Base-by-base conservation (phyloP, 768 basidiomycete genomes). In the Pholiota molesta region DNA sequence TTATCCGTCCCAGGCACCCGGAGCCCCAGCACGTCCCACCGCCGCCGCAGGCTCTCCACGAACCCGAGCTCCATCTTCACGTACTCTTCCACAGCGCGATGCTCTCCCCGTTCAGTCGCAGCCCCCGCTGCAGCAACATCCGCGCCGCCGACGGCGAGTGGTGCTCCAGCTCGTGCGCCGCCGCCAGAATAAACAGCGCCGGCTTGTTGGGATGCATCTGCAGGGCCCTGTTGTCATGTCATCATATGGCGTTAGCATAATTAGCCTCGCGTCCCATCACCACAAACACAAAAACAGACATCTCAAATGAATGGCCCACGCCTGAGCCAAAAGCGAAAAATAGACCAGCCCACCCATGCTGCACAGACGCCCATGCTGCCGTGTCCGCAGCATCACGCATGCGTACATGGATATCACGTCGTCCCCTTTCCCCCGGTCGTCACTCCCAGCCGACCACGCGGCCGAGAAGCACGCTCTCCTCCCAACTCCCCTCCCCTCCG, bases 11-110 rank as follows among this genome's bases (percentile, higher is more conserved):
- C 49, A 76, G 55, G 53, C 61, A 66, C 59, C 23, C 73, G 67
- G 55, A 96, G 88, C 8, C 94, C 95, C 19, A 97, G 78, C 8
- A 92, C 78, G 49, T 80, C 86, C 94, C 93, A 95, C 55, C 95
- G 81, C 65, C 91, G 78, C 40, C 91, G 79, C 52, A 96, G 76
- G 14, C 84, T 85, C 77, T 97, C 94, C 8, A 94, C 79, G 73
- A 93, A 97, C 2, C 88, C 87, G 5, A 96, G 76, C 72, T 98
- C 95, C 86, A 97, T 93, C 71, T 88, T 88, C 65, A 94, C 86
- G 71, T 95, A 97, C 74, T 96, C 95, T 81, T 80, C 95, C 95
- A 98, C 74, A 98, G 79, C 60, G 89, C 87, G 33, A 83, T 73
- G 64, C 86, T 91, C 56, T 89, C 85, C 13, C 81, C 77, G 66